Evolutionary conservation across 2,329 filamentous ascomycete genomes (phyloP).

Genomic region (Pyrenophora teres): DNA sequence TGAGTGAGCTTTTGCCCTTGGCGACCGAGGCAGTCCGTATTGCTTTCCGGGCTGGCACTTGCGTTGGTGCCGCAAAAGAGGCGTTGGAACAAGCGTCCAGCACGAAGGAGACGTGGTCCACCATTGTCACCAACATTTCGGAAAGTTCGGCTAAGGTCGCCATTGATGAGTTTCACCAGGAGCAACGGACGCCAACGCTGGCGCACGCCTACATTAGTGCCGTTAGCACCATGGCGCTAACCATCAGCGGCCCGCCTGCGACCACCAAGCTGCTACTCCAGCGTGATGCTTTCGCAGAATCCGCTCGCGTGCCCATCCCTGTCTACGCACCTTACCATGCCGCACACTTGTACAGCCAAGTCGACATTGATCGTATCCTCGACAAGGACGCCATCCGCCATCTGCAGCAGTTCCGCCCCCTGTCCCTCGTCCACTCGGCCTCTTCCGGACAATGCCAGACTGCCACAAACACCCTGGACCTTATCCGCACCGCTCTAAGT

Average conservation of each 20-base stretch:
- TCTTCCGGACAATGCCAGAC: conserved; percentile 53
- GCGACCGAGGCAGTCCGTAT: conserved; percentile 68
- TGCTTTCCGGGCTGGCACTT: conserved; percentile 66
- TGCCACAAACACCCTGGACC: conserved; percentile 53
- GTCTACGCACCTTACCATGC: conserved; percentile 66
- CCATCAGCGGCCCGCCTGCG: conserved; percentile 62
- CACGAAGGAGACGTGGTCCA: conserved; percentile 68
- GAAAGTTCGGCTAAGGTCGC: conserved; percentile 58
- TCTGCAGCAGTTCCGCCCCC: conserved; percentile 50
- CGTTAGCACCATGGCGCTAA: conserved; percentile 63
- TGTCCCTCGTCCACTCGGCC: conserved; percentile 54
- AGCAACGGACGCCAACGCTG: conserved; percentile 57
- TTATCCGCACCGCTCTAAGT: conserved; percentile 50
- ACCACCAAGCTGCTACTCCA: conserved; percentile 58
- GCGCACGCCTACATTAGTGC: conserved; percentile 63
- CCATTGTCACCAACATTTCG: conserved; percentile 63
- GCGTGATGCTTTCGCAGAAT: conserved; percentile 55
- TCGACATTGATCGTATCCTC: conserved; percentile 59
- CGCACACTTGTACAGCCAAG: conserved; percentile 57
- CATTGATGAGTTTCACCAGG: conserved; percentile 63
- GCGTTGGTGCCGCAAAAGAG: conserved; percentile 50
- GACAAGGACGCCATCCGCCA: conserved; percentile 46
- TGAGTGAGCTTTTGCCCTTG: conserved; percentile 65
- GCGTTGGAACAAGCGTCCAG: conserved; percentile 58
- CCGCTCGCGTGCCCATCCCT: conserved; percentile 58